Percentiles rank a stretch among this genome's conserved stretches.
Conservation (phyloP, 1,284 basidiomycete genomes). For the Cryptococcus hybrid region DNA sequence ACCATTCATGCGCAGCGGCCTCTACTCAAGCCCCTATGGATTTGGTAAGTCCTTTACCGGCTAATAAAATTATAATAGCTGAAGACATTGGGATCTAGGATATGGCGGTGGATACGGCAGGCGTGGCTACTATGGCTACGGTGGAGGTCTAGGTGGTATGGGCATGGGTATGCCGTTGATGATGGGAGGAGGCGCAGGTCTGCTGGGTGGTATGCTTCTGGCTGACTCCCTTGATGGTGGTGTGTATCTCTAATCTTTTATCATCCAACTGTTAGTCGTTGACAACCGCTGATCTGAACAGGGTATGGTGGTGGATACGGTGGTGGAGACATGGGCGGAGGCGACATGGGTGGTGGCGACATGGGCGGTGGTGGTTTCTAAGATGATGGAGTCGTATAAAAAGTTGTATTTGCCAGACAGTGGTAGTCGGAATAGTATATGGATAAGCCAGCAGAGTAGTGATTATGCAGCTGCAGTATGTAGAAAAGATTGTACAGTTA, state of each 20-base stretch:
- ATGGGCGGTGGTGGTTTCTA: neutral
- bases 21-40: conserved; percentile 27
- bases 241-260: too few species aligned
- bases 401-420: too few species aligned
- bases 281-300: neutral
- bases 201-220: conserved; percentile 32
- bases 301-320: conserved; percentile 7
- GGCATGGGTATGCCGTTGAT: conserved; percentile 18
- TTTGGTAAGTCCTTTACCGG: conserved; percentile 20
- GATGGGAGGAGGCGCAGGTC: conserved; percentile 26
- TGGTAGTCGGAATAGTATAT: too few species aligned
- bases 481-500: too few species aligned
- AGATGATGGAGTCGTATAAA: neutral
- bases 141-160: conserved; percentile 11
- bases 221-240: conserved; percentile 11
- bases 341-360: conserved; percentile 13
- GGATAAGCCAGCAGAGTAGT: too few species aligned
- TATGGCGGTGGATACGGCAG: conserved; percentile 27
- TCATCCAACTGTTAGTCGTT: neutral
- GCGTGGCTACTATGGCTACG: conserved; percentile 12
- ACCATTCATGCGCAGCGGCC: conserved; percentile 24
- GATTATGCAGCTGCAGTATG: too few species aligned
- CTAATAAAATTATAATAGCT: too few species aligned
- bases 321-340: conserved; percentile 23
- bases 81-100: conserved; percentile 7